Percentiles rank a stretch among this genome's conserved stretches.
These are phyloP conservation scores for Fusarium luffae DNA, from an alignment of 2,329 filamentous ascomycete genomes.

Conservation along the genomic window DNA sequence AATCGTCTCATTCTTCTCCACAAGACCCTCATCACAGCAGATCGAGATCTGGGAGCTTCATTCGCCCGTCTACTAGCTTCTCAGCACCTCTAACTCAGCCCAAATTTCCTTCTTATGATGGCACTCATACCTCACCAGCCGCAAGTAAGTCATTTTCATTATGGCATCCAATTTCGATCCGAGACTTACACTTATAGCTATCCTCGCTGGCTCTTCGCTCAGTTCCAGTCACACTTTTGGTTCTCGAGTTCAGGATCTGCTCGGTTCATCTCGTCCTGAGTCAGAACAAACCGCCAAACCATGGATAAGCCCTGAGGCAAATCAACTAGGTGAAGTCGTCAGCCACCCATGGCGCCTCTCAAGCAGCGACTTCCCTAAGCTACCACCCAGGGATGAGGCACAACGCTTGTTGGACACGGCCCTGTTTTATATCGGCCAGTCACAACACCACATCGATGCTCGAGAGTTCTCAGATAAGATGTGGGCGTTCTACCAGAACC, in stretches of 20 bases:
- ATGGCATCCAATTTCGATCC: rapidly evolving
- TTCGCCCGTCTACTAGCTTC: constrained; percentile 43
- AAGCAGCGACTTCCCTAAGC: constrained; percentile 38
- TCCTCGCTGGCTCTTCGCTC: constrained; percentile 41
- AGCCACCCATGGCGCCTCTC: constrained; percentile 40
- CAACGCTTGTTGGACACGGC: constrained; percentile 39
- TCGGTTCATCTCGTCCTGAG: constrained; percentile 36
- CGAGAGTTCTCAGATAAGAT: constrained; percentile 44
- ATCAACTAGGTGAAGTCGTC: constrained; percentile 28
- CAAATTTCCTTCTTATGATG: constrained; percentile 18
- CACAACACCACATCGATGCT: constrained; percentile 44
- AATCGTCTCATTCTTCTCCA: constrained; percentile 36
- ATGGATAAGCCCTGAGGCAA: constrained; percentile 34
- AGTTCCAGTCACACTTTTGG: constrained; percentile 44
- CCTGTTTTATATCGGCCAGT: constrained; percentile 44
- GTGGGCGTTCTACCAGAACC: constrained; percentile 44
- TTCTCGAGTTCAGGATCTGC: constrained; percentile 41
- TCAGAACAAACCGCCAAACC: constrained; percentile 25
- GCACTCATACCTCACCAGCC: constrained; percentile 33
- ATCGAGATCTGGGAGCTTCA: constrained; percentile 40
- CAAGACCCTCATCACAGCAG: constrained; percentile 26
- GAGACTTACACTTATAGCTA: constrained; percentile 24
- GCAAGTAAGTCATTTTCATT: constrained; percentile 28
- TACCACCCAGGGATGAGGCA: constrained; percentile 40
- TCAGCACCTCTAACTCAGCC: constrained; percentile 29